phyloP scores from a whole-genome alignment of 305 asterid species.

The Petunia hybrid region DNA sequence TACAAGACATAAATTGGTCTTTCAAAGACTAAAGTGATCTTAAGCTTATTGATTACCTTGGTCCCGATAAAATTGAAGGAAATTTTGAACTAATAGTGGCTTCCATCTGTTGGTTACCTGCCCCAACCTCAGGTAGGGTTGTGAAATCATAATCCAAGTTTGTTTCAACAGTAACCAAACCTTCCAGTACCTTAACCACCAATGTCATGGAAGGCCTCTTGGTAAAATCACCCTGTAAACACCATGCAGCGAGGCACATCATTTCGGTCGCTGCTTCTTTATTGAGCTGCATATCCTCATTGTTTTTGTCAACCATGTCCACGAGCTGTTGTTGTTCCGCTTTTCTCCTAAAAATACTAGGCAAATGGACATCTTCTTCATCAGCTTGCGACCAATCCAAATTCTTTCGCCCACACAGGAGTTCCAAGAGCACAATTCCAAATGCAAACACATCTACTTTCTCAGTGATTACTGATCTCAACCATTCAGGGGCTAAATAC shows the following conservation, averaged over 20 bases:
- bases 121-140: background rate
- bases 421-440: conserved; percentile 33
- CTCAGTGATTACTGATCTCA: conserved; percentile 31
- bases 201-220: conserved; percentile 33
- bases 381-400: conserved; percentile 17
- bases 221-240: conserved; percentile 1
- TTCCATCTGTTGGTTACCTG: background rate
- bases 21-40: background rate
- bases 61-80: conserved; percentile 32
- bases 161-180: conserved; percentile 28
- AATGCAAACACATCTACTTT: conserved; percentile 38
- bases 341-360: background rate
- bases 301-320: conserved; percentile 9
- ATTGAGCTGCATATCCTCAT: conserved; percentile 12
- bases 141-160: conserved; percentile 16
- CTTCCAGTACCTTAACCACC: conserved; percentile 31
- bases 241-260: conserved; percentile 30
- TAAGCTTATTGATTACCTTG: conserved; percentile 18
- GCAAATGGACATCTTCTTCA: conserved; percentile 27
- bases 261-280: background rate
- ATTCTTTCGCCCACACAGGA: conserved; percentile 29
- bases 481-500: conserved; percentile 39
- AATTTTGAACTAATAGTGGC: background rate
- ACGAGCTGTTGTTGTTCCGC: background rate
- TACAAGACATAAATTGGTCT: background rate